Percentiles rank a stretch among this genome's conserved stretches.
Evolutionary conservation across 768 basidiomycete species (phyloP).

Genomic region (Podaxis sp.): DNA sequence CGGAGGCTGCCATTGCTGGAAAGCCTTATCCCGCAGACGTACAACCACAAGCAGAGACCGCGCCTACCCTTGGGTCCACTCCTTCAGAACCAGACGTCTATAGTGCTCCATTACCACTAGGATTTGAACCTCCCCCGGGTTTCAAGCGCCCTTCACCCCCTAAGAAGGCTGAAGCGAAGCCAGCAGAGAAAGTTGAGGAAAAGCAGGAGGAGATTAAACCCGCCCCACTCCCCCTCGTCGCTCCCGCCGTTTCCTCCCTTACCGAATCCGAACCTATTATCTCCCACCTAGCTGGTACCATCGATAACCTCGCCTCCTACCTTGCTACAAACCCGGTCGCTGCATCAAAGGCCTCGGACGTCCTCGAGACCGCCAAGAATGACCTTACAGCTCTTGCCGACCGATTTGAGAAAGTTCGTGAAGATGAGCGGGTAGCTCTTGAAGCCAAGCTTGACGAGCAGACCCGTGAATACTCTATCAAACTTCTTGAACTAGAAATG

Average conservation of each 20-base stretch:
- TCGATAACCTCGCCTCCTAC: constrained; percentile 87
- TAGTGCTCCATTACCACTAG: constrained; percentile 77
- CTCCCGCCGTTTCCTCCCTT: constrained; percentile 75
- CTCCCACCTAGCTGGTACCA: constrained; percentile 86
- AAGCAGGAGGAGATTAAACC: constrained; percentile 23
- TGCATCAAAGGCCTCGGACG: constrained; percentile 64
- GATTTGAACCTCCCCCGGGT: constrained; percentile 92
- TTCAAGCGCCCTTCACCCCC: constrained; percentile 63
- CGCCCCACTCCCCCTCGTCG: constrained; percentile 67
- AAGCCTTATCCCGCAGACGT: constrained; percentile 29
- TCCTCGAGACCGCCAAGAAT: constrained; percentile 77
- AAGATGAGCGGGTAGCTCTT: constrained; percentile 72
- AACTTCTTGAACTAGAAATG: constrained; percentile 82
- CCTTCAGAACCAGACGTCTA: constrained; percentile 52
- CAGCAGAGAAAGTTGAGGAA: constrained; percentile 14
- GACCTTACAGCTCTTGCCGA: constrained; percentile 79
- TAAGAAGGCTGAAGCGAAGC: constrained; percentile 30
- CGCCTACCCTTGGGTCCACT: constrained; percentile 26
- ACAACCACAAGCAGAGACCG: constrained; percentile 13
- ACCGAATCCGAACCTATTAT: constrained; percentile 87
- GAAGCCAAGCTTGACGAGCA: constrained; percentile 74
- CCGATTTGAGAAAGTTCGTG: constrained; percentile 76
- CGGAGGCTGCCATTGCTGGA: constrained; percentile 66
- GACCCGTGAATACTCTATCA: constrained; percentile 77
- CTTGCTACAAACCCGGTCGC: constrained; percentile 72